These are phyloP conservation scores for Umbelopsis sp. DNA, from an alignment of 371 early-diverging fungal genomes.

Conservation along the genomic window DNA sequence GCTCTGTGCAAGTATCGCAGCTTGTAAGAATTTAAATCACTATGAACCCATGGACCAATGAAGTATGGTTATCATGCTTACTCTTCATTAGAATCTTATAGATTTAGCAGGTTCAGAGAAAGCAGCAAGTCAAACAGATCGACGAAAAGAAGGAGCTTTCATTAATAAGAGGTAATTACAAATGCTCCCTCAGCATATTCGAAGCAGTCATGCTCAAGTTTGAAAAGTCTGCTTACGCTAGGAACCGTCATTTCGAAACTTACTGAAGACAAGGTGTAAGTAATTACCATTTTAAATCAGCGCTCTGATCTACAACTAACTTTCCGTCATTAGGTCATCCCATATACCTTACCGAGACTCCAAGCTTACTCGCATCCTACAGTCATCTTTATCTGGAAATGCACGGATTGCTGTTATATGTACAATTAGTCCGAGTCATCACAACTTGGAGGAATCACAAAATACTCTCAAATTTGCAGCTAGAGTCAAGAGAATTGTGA, in stretches of 20 bases:
- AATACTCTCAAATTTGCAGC: conserved; percentile 92
- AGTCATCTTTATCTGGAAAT: conserved; percentile 82
- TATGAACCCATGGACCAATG: not conserved
- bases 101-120: conserved; percentile 99
- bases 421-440: conserved; percentile 73
- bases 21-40: conserved; percentile 40
- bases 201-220: not conserved
- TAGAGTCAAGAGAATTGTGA: conserved; percentile 76
- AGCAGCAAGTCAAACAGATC: conserved; percentile 69
- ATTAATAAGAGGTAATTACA: conserved; percentile 81
- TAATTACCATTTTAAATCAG: not conserved
- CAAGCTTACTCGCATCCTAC: conserved; percentile 92
- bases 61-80: not conserved
- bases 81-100: conserved; percentile 69
- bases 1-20: conserved; percentile 69
- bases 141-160: conserved; percentile 91
- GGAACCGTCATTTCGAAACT: conserved; percentile 91
- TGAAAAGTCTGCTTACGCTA: conserved; percentile 70
- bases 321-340: conserved; percentile 26
- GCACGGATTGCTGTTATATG: conserved; percentile 85
- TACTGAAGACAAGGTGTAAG: conserved; percentile 64
- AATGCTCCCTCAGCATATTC: not conserved
- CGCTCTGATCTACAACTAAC: not conserved
- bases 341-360: conserved; percentile 94
- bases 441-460: conserved; percentile 76